Percentiles rank a stretch among this genome's conserved stretches.
Conservation (phyloP, 2,329 filamentous ascomycete species). For the Calonectria pteridis region DNA sequence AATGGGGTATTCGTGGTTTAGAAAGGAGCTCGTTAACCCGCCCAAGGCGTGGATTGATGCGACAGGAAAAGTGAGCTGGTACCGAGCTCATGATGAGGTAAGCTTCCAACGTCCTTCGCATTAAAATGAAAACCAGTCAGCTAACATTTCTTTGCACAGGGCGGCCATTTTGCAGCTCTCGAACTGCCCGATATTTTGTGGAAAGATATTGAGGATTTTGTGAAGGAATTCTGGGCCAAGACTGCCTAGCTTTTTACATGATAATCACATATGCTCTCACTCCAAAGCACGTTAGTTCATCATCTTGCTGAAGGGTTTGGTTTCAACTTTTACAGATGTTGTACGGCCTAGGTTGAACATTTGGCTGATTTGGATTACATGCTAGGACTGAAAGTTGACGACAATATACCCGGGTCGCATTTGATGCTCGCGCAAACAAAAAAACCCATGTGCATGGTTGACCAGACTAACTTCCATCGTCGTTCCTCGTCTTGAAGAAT, state of each 20-base stretch:
- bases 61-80: conserved; percentile 14
- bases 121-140: background rate
- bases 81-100: conserved; percentile 12
- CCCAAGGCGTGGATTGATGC: conserved; percentile 12
- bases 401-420: background rate
- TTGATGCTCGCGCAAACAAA: background rate
- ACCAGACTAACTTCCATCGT: background rate
- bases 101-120: background rate
- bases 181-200: conserved; percentile 29
- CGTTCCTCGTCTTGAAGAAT: background rate
- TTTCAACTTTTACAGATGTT: background rate
- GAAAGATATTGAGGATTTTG: conserved; percentile 32
- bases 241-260: background rate
- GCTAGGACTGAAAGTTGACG: background rate
- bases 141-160: conserved; percentile 1
- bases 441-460: background rate
- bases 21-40: background rate
- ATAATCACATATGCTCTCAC: background rate
- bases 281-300: too few species aligned
- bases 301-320: too few species aligned
- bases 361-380: background rate
- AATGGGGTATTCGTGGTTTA: conserved; percentile 20
- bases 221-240: conserved; percentile 19
- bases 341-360: background rate
- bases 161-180: conserved; percentile 35